Percentiles rank a stretch among this genome's conserved stretches.
These are phyloP conservation scores for Cucumis hystrix DNA, from an alignment of 306 rosid genomes.

Conservation along the genomic window DNA sequence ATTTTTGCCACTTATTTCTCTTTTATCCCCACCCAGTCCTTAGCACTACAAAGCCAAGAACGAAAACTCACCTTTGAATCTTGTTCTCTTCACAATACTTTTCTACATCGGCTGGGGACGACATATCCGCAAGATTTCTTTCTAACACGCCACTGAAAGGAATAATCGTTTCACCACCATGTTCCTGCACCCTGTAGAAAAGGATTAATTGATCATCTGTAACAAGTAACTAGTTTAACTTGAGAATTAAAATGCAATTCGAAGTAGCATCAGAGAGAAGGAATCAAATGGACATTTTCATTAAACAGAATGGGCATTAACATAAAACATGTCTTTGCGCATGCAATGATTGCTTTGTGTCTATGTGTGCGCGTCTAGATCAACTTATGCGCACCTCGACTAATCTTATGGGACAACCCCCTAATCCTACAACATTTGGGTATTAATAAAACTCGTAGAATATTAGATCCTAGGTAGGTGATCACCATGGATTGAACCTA, in stretches of 20 bases:
- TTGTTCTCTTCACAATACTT: conserved; percentile 88
- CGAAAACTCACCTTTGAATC: conserved; percentile 48
- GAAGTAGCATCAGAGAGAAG: neutral
- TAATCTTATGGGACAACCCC: too few relatives aligned
- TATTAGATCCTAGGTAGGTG: too few relatives aligned
- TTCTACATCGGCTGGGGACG: conserved; percentile 62
- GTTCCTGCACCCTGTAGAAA: conserved; percentile 88
- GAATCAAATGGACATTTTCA: neutral
- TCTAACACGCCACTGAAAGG: conserved; percentile 89
- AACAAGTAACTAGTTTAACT: neutral
- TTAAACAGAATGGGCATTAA: neutral
- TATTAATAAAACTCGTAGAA: too few relatives aligned
- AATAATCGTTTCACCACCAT: conserved; percentile 75
- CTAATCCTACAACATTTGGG: too few relatives aligned
- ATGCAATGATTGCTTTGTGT: neutral
- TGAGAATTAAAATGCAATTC: neutral
- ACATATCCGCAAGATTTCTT: conserved; percentile 74
- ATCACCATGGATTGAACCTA: too few relatives aligned
- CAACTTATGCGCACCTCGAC: too few relatives aligned
- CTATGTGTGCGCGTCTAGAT: too few relatives aligned
- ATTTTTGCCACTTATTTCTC: neutral
- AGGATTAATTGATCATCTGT: neutral
- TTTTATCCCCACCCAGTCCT: neutral
- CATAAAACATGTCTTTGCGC: neutral
- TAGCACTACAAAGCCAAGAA: neutral